These are phyloP conservation scores for Fomitopsis palustris DNA, from an alignment of 1,284 basidiomycete genomes.

Conservation along the genomic window DNA sequence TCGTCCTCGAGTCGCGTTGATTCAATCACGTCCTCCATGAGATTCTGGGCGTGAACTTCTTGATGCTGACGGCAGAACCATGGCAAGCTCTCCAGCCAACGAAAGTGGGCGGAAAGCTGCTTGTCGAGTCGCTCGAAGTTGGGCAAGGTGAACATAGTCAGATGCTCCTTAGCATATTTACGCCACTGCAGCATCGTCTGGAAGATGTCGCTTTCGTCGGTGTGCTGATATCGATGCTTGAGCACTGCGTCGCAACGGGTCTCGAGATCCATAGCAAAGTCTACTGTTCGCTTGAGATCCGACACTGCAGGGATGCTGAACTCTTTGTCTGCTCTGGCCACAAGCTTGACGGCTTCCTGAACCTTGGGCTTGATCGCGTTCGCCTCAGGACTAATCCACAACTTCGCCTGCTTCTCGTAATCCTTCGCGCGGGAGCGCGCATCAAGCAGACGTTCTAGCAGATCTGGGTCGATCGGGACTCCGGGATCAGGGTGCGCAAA, in stretches of 20 bases:
- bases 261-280: constrained; percentile 73
- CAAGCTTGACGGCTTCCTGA: constrained; percentile 62
- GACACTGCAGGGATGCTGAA: constrained; percentile 62
- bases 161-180: constrained; percentile 63
- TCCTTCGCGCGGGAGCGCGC: constrained; percentile 65
- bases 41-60: constrained; percentile 52
- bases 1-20: constrained; percentile 73
- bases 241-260: constrained; percentile 69
- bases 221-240: constrained; percentile 52
- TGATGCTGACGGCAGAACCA: constrained; percentile 71
- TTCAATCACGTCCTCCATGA: constrained; percentile 70
- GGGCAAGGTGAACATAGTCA: constrained; percentile 68
- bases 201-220: constrained; percentile 60
- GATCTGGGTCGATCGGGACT: constrained; percentile 59
- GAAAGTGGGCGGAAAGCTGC: constrained; percentile 61
- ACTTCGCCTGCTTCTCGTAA: constrained; percentile 70
- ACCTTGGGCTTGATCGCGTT: constrained; percentile 55
- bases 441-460: constrained; percentile 58
- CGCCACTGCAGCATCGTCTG: constrained; percentile 69
- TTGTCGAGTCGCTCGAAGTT: constrained; percentile 66
- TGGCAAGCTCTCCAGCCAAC: constrained; percentile 70
- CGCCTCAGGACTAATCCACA: constrained; percentile 58
- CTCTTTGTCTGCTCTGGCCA: constrained; percentile 69
- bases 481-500: constrained; percentile 44
- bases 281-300: constrained; percentile 64